These are phyloP conservation scores for Backusella parvicylindrica DNA, from an alignment of 192 early-diverging fungal genomes.

Conservation along the genomic window DNA sequence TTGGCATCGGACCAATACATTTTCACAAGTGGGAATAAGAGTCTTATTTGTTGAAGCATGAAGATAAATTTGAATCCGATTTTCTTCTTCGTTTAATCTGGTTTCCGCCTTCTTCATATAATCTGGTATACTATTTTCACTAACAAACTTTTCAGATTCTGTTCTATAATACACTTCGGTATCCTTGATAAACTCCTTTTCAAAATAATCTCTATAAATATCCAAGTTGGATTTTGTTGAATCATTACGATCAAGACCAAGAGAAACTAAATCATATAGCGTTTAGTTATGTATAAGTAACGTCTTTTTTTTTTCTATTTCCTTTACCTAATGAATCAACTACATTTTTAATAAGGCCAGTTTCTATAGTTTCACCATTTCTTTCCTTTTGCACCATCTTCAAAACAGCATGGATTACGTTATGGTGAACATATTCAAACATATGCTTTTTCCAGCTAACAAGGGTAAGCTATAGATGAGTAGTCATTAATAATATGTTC, in stretches of 20 bases:
- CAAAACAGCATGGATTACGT: slow-evolving; percentile 75
- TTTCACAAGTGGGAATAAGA: slow-evolving; percentile 80
- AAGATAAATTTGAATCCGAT: slow-evolving; percentile 82
- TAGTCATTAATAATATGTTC: background rate
- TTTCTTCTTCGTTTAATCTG: slow-evolving; percentile 79
- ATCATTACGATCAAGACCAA: slow-evolving; percentile 81
- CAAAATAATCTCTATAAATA: slow-evolving; percentile 86
- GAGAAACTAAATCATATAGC: slow-evolving; percentile 52
- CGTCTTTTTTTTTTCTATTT: no score
- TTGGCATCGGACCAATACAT: slow-evolving; percentile 84
- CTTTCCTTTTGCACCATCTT: slow-evolving; percentile 78
- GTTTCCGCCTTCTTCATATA: slow-evolving; percentile 94
- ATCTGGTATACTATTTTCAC: slow-evolving; percentile 86
- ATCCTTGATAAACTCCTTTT: slow-evolving; percentile 76
- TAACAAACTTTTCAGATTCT: slow-evolving; percentile 87
- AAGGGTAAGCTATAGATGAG: slow-evolving; percentile 60
- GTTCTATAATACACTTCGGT: slow-evolving; percentile 86
- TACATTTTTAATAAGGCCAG: slow-evolving; percentile 79
- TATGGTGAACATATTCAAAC: slow-evolving; percentile 62
- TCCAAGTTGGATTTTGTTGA: slow-evolving; percentile 77
- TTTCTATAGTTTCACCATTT: slow-evolving; percentile 89
- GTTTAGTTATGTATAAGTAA: background rate
- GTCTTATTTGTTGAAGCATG: slow-evolving; percentile 77
- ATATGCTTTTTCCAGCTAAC: slow-evolving; percentile 88
- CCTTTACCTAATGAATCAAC: slow-evolving; percentile 94